These are phyloP conservation scores for Aspergillus sp. DNA, from an alignment of 2,329 filamentous ascomycete species.

Conservation along the genomic window DNA sequence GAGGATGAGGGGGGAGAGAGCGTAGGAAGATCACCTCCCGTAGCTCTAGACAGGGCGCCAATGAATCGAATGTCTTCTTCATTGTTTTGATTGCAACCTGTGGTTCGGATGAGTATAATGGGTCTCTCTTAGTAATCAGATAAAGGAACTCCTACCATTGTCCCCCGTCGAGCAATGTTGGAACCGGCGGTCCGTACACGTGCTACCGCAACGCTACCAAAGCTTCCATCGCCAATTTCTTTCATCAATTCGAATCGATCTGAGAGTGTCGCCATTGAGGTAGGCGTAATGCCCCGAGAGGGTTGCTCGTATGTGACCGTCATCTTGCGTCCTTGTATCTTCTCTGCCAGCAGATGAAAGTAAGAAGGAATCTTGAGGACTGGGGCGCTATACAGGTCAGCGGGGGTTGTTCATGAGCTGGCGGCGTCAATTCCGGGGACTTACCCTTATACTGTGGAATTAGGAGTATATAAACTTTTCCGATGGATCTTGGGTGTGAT, in stretches of 20 bases:
- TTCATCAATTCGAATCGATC: constrained; percentile 97
- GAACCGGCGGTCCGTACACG: constrained; percentile 88
- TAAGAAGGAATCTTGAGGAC: constrained; percentile 24
- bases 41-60: constrained; percentile 84
- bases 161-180: constrained; percentile 83
- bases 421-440: background rate
- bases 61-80: constrained; percentile 98
- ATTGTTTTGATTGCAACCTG: constrained; percentile 99
- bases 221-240: constrained; percentile 98
- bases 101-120: constrained; percentile 2
- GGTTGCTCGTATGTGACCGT: constrained; percentile 73
- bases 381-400: constrained; percentile 7
- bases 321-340: constrained; percentile 56
- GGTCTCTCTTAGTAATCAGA: background rate
- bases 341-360: constrained; percentile 43
- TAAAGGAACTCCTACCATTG: constrained; percentile 66
- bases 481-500: constrained; percentile 16
- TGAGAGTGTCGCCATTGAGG: constrained; percentile 64
- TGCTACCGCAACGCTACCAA: constrained; percentile 90
- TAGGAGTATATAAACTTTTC: constrained; percentile 8
- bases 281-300: constrained; percentile 56
- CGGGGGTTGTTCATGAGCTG: background rate
- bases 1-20: constrained; percentile 80
- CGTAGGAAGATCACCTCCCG: constrained; percentile 96
- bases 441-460: constrained; percentile 11